Percentiles rank a stretch among this genome's conserved stretches.
phyloP scores from a whole-genome alignment of 768 basidiomycete genomes.

The Russula virescens region DNA sequence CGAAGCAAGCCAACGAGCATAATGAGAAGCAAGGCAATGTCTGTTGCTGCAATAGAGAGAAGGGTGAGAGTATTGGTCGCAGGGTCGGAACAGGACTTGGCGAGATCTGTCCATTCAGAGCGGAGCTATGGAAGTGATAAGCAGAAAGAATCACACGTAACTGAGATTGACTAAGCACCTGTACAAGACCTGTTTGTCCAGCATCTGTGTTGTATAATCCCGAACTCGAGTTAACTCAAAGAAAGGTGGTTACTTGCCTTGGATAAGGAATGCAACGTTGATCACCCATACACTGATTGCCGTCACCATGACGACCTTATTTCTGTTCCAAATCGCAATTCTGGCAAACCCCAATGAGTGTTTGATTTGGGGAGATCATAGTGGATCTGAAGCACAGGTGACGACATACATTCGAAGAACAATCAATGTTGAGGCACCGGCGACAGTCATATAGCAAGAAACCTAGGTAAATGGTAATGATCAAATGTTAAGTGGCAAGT shows the following conservation, averaged over 20 bases:
- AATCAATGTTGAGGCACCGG: not conserved
- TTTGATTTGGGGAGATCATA: no score
- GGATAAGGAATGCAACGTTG: slow-evolving; percentile 7
- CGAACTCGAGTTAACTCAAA: not conserved
- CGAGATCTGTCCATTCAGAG: not conserved
- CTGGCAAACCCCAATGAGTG: not conserved
- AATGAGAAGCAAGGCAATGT: slow-evolving; percentile 1
- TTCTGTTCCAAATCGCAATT: slow-evolving; percentile 7
- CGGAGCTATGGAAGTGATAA: not conserved
- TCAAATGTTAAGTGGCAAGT: no score
- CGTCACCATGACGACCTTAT: not conserved
- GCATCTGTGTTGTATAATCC: no score
- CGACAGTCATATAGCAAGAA: not conserved
- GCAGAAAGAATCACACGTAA: not conserved
- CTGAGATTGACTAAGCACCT: not conserved
- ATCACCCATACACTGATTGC: not conserved
- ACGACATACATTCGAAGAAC: slow-evolving; percentile 9
- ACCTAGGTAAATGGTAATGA: not conserved
- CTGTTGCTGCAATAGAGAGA: not conserved
- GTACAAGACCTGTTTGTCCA: not conserved
- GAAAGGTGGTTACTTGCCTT: not conserved
- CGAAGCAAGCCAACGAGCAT: slow-evolving; percentile 15
- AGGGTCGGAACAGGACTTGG: not conserved
- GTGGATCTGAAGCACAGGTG: no score
- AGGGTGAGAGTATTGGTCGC: not conserved